phyloP scores from a whole-genome alignment of 164 flowering plant species.

The Stephania yunnanensis region DNA sequence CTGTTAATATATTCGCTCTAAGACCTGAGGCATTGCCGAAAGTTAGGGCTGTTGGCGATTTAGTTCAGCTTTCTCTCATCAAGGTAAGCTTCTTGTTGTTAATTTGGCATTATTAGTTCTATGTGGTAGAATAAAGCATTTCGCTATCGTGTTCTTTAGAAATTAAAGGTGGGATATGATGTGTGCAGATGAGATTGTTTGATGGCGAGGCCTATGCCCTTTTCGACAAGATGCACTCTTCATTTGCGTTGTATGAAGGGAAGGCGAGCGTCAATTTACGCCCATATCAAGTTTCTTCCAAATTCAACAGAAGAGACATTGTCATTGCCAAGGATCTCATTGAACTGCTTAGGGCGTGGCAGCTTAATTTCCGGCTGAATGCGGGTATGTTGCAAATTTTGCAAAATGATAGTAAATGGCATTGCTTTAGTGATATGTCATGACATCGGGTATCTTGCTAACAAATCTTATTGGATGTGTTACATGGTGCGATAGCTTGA shows the following conservation, averaged over 20 bases:
- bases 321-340: neutral
- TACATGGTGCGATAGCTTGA: neutral
- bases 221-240: neutral
- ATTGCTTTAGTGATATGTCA: neutral
- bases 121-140: too few species aligned
- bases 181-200: neutral
- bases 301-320: neutral
- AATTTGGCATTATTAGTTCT: too few species aligned
- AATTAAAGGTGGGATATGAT: neutral
- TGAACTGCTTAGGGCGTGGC: neutral
- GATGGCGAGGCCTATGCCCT: neutral
- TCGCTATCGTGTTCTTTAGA: neutral
- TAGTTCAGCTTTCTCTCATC: neutral
- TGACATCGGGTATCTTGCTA: neutral
- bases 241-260: neutral
- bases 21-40: neutral
- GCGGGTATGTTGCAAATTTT: neutral
- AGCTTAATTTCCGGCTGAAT: neutral
- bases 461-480: too few species aligned
- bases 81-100: neutral
- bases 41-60: neutral
- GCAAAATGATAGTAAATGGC: neutral
- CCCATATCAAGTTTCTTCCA: constrained; percentile 3
- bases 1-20: neutral
- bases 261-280: neutral